Evolutionary conservation across 345 rosid species (phyloP), one percentile per base, ranked within the genome.

Genomic region (Citrus cavaleriei): DNA sequence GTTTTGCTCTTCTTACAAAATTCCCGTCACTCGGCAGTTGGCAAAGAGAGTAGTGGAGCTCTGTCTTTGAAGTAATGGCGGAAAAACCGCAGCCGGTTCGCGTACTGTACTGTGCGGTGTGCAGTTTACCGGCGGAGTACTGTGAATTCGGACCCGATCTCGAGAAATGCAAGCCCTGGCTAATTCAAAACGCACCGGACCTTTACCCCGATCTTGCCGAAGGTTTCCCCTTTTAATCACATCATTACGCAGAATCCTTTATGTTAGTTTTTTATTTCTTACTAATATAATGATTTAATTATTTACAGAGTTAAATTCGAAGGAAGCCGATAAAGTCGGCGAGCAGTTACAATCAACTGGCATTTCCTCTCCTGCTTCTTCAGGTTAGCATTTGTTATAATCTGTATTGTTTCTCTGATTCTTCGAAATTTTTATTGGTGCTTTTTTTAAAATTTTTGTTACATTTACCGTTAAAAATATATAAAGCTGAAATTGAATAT

Each of bases 101-200:
- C 34, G 86, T 85, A 7, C 58, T 65, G 37, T 82, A 89, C 73
- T 85, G 88, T 22, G 65, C 37, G 24, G 81, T 77, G 4, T 88
- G 88, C 82, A 74, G 84, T 76, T 83, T 88, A 12, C 90, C 91
- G 1, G 84, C 89, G 1, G 89, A 86, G 79, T 88, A 85, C 79
- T 87, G 87, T 73, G 90, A 89, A 66, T 89, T 85, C 64, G 91
- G 88, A 19, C 79, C 90, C 70, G 86, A 87, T 55, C 87, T 89
- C 68, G 88, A 81, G 22, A 84, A 79, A 78, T 87, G 90, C 79
- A 87, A 88, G 67, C 87, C 88, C 57, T 87, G 90, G 90, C 77
- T 89, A 81, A 79, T 87, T 85, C 81, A 82, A 73, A 89, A 87
- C 81, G 82, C 84, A 1, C 84, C 87, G 66, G 85, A 85, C 61